Base-by-base conservation (phyloP, 768 basidiomycete species). In the Amanita jacksonii region DNA sequence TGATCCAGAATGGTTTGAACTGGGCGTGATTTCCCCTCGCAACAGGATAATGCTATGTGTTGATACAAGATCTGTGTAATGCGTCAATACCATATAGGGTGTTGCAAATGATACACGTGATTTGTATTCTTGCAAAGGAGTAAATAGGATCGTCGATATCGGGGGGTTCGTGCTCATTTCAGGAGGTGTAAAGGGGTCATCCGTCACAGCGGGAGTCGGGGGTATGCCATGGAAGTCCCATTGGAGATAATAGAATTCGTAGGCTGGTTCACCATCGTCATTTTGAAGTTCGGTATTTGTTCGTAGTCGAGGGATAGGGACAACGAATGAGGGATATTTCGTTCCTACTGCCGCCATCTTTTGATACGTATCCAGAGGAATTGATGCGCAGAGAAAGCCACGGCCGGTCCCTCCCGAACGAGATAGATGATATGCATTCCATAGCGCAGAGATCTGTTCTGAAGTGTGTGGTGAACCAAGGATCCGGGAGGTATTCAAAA, bases 121-220 rank as follows among this genome's bases (percentile, higher is more conserved):
- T 61, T 96, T 94, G 74, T 89, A 99, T 64, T 97, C 94, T 52
- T 85, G 82, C 33, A 98, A 70, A 2, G 93, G 87, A 0, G 96
- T 92, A 68, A 94, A 94, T 27, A 98, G 70, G 41, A 94, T 72
- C 0, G 91, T 92, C 5, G 91, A 77, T 2, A 64, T 66, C 41
- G 66, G 68, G 12, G 77, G 74, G 51, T 77, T 76, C 32, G 57
- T 51, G 10, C 57, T 54, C 4, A 53, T 45, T 24, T 52, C 47
- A 4, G 66, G 57, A 47, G 65, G 59, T 35, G 65, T 51, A 57
- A 78, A 76, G 4, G 66, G 64, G 53, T 79, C 68, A 31, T 67
- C 62, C 12, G 52, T 56, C n/a, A 66, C 56, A 1, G 68, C 62
- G 4, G 85, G 83, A 4, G 69, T 61, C 1, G 72, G 72, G 0